Base-by-base conservation (phyloP, 2,329 filamentous ascomycete genomes). In the Fusarium nodosum region DNA sequence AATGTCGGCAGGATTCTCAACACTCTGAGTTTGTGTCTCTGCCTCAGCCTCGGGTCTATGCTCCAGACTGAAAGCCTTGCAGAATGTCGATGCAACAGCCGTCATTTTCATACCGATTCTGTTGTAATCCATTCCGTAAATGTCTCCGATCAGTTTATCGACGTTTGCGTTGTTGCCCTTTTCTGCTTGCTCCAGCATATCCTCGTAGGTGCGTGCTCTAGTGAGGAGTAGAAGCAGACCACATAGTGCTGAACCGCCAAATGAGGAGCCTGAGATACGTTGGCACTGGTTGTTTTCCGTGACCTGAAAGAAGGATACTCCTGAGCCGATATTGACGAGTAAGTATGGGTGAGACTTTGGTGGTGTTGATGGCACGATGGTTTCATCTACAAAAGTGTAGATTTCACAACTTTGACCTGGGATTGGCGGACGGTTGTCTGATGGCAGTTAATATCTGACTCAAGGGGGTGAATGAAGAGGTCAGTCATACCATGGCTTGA, bases 81-180 rank as follows among this genome's bases (percentile, higher is more conserved):
- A 96, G 77, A 99, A 98, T 0, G 93, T 97, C 72, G 92, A 97
- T 3, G 96, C 96, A 74, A 99, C 98, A 11, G 96, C 94, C 4
- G 91, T 97, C 80, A 92, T 95, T 82, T 97, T 98, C 53, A 99
- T 86, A 0, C 96, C 96, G 52, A 99, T 98, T 80, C 97, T 97
- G 78, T 88, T 91, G 76, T 99, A 99, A 68, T 97, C 95, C 68
- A 93, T 92, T 56, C 96, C 96, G 79, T 99, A 99, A 53, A 99
- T 99, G 77, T 99, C 96, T 20, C 96, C 96, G 0, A 99, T 96
- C 15, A 99, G 85, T 89, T 99, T 94, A 77, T 99, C 96, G 7
- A 99, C 96, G 30, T 91, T 91, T 22, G 91, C 87, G 75, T 99
- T 99, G 81, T 99, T 95, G 18, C 96, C 96, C 34, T 88, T 86